Evolutionary conservation across 106 monocot species (phyloP).

Genomic region (Dioscorea alata): DNA sequence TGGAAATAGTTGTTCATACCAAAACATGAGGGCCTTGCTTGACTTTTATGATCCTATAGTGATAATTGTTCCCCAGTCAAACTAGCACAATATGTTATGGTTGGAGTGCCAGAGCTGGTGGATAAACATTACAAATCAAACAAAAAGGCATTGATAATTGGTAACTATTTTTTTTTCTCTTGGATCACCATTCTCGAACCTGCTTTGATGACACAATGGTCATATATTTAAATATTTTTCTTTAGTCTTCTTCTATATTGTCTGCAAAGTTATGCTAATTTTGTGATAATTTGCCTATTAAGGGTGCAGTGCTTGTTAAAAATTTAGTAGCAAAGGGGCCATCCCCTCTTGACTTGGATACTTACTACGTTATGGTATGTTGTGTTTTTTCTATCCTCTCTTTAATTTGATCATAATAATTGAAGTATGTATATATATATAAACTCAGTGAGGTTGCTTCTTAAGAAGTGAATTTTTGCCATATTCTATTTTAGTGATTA

Average conservation of each 20-base stretch:
- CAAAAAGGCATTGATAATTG: constrained; percentile 53
- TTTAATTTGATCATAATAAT: neutral
- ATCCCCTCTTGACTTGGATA: constrained; percentile 89
- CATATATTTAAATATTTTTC: neutral
- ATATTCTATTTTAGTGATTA: no score
- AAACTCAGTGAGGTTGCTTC: no score
- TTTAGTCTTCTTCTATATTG: neutral
- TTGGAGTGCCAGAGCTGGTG: constrained; percentile 78
- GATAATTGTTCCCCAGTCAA: constrained; percentile 86
- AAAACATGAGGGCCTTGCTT: constrained; percentile 84
- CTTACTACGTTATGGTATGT: constrained; percentile 73
- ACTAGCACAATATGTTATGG: constrained; percentile 83
- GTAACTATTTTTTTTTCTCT: constrained; percentile 11
- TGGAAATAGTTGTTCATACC: constrained; percentile 93
- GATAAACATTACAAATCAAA: constrained; percentile 67
- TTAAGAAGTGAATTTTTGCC: no score
- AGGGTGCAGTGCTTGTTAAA: constrained; percentile 76
- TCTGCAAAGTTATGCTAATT: neutral
- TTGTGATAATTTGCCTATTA: constrained; percentile 4
- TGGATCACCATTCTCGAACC: constrained; percentile 76
- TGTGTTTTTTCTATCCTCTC: neutral
- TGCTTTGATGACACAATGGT: constrained; percentile 99
- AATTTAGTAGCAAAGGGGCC: constrained; percentile 84
- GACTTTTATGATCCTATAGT: constrained; percentile 91
- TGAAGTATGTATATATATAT: no score